Evolutionary conservation across 192 early-diverging fungal genomes (phyloP).

Genomic region (Oehlia diaphana): DNA sequence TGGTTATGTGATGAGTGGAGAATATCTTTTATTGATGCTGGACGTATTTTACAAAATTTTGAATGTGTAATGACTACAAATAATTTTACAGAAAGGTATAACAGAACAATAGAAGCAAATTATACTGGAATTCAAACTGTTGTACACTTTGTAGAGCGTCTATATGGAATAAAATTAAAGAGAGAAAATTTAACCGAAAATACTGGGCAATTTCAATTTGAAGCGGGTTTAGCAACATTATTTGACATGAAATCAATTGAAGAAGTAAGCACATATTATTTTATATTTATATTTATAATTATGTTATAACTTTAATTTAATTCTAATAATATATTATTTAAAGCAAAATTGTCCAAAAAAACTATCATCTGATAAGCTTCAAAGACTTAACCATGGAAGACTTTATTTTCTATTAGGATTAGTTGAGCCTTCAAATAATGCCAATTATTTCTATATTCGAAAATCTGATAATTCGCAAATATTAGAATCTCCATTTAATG

Average conservation of each 20-base stretch:
- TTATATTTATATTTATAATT: neutral
- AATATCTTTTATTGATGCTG: no score
- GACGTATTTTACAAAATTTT: no score
- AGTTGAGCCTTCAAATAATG: neutral
- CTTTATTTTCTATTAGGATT: neutral
- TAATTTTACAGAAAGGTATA: slow-evolving; percentile 7
- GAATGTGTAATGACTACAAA: neutral
- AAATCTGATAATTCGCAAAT: neutral
- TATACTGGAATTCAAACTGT: neutral
- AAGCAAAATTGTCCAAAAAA: neutral
- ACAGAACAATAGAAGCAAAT: slow-evolving; percentile 5
- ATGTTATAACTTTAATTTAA: no score
- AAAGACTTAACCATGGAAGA: neutral
- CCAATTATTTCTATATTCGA: neutral
- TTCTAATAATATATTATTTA: no score
- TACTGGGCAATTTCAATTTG: neutral
- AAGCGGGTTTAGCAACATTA: neutral
- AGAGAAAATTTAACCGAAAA: neutral
- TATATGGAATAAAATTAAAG: neutral
- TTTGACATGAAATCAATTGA: neutral
- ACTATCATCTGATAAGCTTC: neutral
- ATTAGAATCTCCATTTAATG: neutral
- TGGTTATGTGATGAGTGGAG: neutral
- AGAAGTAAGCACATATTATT: neutral
- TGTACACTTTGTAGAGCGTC: neutral